Conservation (phyloP, 257 asterid species). For the Cinchona pubescens region DNA sequence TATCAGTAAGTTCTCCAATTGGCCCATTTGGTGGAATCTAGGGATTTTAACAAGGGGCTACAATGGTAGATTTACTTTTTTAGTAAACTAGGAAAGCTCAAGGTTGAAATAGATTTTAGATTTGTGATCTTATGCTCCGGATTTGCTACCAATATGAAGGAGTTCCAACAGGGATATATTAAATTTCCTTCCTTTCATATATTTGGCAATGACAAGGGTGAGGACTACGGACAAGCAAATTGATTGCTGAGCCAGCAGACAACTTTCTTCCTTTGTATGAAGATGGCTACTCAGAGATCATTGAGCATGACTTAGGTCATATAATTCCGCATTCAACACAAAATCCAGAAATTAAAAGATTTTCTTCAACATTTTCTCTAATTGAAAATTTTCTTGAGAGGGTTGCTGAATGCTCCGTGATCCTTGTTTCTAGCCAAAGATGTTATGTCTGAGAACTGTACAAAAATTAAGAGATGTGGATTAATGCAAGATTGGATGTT, state of each 20-base stretch:
- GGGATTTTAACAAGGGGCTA: constrained; percentile 98
- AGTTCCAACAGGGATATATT: constrained; percentile 40
- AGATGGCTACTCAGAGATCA: constrained; percentile 47
- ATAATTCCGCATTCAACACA: constrained; percentile 73
- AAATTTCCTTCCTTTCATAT: constrained; percentile 81
- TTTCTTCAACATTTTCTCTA: constrained; percentile 66
- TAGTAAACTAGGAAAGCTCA: constrained; percentile 46
- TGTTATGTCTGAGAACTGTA: neutral
- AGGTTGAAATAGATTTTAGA: constrained; percentile 49
- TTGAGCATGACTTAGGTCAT: constrained; percentile 88
- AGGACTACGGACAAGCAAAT: constrained; percentile 90
- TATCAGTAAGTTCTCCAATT: constrained; percentile 41
- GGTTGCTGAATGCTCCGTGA: neutral
- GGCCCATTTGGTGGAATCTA: constrained; percentile 92
- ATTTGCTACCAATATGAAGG: constrained; percentile 57
- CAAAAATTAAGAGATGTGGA: neutral
- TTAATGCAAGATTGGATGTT: neutral
- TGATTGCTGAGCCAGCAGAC: constrained; percentile 51
- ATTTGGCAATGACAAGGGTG: constrained; percentile 57
- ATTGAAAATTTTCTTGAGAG: neutral
- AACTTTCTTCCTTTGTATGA: constrained; percentile 64
- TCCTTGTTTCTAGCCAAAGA: neutral
- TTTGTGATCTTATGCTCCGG: constrained; percentile 85
- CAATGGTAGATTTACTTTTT: constrained; percentile 82
- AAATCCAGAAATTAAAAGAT: constrained; percentile 59